Conservation (phyloP, 2,329 filamentous ascomycete genomes). For the Ramularia endophylla region DNA sequence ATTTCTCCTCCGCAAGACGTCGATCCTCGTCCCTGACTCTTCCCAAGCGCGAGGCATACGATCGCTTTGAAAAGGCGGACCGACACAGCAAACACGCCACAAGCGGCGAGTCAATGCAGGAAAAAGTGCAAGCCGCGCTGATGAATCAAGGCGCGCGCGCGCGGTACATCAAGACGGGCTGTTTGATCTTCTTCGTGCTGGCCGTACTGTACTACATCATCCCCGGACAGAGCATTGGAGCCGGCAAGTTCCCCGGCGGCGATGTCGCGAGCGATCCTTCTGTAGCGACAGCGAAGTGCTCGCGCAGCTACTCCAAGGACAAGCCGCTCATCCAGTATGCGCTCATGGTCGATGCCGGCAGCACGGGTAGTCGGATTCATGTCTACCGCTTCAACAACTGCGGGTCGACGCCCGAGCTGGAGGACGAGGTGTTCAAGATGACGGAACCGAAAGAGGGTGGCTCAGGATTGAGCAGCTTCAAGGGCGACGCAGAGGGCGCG, state of each 20-base stretch:
- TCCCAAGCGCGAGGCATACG: conserved; percentile 31
- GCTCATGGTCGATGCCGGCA: conserved; percentile 97
- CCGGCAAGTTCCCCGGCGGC: conserved; percentile 29
- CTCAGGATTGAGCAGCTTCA: conserved; percentile 77
- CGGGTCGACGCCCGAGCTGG: conserved; percentile 87
- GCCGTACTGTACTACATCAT: conserved; percentile 54
- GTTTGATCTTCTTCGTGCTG: conserved; percentile 53
- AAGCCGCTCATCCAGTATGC: conserved; percentile 97
- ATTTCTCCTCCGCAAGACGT: conserved; percentile 43
- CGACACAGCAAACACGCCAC: conserved; percentile 28
- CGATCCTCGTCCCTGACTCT: conserved; percentile 49
- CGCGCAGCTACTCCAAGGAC: conserved; percentile 73
- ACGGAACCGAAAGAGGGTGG: conserved; percentile 78
- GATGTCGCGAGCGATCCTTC: conserved; percentile 50
- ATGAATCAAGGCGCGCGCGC: conserved; percentile 60
- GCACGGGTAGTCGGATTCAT: conserved; percentile 95
- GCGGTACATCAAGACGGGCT: conserved; percentile 57
- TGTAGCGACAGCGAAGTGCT: conserved; percentile 67
- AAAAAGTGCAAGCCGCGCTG: conserved; percentile 38
- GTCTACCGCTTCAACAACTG: conserved; percentile 99
- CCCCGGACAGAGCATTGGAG: conserved; percentile 28
- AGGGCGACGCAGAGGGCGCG: conserved; percentile 76
- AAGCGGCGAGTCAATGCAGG: conserved; percentile 31
- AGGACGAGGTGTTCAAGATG: conserved; percentile 89
- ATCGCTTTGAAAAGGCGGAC: conserved; percentile 41